Evolutionary conservation across 805 yeast genomes (phyloP).

Genomic region (Kluyveromyces siamensis): DNA sequence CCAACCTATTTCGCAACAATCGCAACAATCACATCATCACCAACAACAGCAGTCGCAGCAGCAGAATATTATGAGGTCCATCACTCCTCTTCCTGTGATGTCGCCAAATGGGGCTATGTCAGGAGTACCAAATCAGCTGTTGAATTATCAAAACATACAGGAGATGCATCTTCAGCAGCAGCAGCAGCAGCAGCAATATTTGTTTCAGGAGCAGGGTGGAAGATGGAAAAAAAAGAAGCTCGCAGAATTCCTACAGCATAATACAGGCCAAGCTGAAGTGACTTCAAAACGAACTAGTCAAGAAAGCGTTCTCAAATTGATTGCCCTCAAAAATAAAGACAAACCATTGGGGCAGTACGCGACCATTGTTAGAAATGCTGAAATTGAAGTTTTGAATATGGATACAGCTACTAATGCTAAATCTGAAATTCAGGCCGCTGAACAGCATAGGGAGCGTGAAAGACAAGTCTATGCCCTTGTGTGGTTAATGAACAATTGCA

Average conservation of each 20-base stretch:
- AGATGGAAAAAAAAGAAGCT: constrained; percentile 27
- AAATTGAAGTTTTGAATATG: constrained; percentile 25
- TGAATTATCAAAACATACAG: constrained; percentile 3
- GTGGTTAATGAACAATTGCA: constrained; percentile 65
- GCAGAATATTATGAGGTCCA: background rate
- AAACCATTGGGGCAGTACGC: constrained; percentile 38
- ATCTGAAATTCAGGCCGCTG: constrained; percentile 23
- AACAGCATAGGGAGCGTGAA: constrained; percentile 43
- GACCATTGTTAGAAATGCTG: constrained; percentile 35
- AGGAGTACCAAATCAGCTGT: constrained; percentile 1
- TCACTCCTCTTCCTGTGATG: constrained; percentile 3
- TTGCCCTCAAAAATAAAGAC: constrained; percentile 23
- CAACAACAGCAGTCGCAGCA: constrained; percentile 1
- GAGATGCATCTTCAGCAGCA: constrained; percentile 7
- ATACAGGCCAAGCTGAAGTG: constrained; percentile 7
- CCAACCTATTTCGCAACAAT: background rate
- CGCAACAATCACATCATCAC: background rate
- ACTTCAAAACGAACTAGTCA: constrained; percentile 15
- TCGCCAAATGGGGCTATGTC: constrained; percentile 1
- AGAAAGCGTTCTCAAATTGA: constrained; percentile 23
- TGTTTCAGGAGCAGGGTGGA: constrained; percentile 8
- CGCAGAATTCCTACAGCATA: constrained; percentile 32
- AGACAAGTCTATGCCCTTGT: constrained; percentile 76
- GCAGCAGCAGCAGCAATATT: constrained; percentile 6
- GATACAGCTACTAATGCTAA: constrained; percentile 23